Percentiles rank a stretch among this genome's conserved stretches.
Evolutionary conservation across 306 rosid genomes (phyloP).

Genomic region (Lathyrus sativus): DNA sequence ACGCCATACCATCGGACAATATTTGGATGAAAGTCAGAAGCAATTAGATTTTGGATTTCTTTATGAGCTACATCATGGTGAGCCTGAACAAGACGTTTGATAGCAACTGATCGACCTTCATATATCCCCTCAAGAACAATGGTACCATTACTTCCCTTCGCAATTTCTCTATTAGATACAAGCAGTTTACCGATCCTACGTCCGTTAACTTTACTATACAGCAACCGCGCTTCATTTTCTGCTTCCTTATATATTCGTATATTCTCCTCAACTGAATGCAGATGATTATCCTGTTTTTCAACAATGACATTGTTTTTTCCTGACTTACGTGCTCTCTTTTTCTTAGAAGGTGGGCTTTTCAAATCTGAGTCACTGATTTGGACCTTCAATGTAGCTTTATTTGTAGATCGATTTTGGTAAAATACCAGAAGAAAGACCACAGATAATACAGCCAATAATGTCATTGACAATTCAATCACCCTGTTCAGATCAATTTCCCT

Average conservation of each 20-base stretch:
- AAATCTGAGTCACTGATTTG: conserved; percentile 38
- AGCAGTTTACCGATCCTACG: conserved; percentile 70
- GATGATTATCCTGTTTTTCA: conserved; percentile 41
- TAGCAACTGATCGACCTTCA: conserved; percentile 81
- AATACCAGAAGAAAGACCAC: conserved; percentile 41
- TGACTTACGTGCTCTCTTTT: conserved; percentile 53
- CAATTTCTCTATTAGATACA: conserved; percentile 66
- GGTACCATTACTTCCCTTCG: conserved; percentile 88
- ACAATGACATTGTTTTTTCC: conserved; percentile 41
- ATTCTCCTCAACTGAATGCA: conserved; percentile 42
- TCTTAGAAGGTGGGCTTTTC: conserved; percentile 49
- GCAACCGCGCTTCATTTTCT: conserved; percentile 36
- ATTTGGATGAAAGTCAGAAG: conserved; percentile 80
- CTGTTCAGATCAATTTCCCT: conserved; percentile 33
- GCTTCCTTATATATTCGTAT: conserved; percentile 17
- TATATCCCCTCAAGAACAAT: conserved; percentile 77
- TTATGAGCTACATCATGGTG: conserved; percentile 72
- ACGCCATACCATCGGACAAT: conserved; percentile 86
- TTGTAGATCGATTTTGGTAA: conserved; percentile 23
- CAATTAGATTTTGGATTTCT: conserved; percentile 80
- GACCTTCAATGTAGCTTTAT: conserved; percentile 27
- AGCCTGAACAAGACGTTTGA: conserved; percentile 81
- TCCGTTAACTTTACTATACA: conserved; percentile 47
- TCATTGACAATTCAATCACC: conserved; percentile 34
- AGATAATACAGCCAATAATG: conserved; percentile 33